Evolutionary conservation across 148 eudicot species (phyloP), one percentile per base, ranked within the genome.

Genomic region (Talinum fruticosum): DNA sequence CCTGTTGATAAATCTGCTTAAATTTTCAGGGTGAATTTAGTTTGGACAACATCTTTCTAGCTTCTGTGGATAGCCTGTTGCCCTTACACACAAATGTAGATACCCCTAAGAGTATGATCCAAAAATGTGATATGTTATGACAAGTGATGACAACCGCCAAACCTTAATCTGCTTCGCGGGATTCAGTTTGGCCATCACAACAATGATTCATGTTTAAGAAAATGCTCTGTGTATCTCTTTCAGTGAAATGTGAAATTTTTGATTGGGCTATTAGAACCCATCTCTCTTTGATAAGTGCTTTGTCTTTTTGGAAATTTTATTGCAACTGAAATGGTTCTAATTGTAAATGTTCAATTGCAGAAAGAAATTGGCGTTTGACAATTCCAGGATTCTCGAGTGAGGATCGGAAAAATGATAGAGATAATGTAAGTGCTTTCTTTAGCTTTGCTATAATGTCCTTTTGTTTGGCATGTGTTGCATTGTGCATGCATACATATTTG

Each of bases 321-420:
- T 16, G 13, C 36, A 37, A 35, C 33, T 44, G 57, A 57, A 74
- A 53, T 76, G 59, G 44, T 75, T 69, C 75, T 84, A 44, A 80
- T 76, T 61, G 36, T 16, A 21, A 54, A 59, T 74, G 37, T 57
- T 35, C 36, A 71, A n/a, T 74, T 87, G 85, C 94, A 95, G 99
- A 92, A 86, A 95, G 88, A 81, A 93, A 95, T 86, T 93, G 87
- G 88, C 85, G 81, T 49, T 85, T 92, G 85, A 85, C 90, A 28
- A 72, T 95, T 81, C 99, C 99, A 59, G 99, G 99, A 71, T 95
- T 78, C 83, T 91, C 98, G 28, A 90, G 88, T 66, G 97, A 95
- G 79, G 96, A 91, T 68, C 82, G 77, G 72, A 89, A 88, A 83
- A 80, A 79, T 72, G 84, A 76, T 76, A 84, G 84, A 72, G 84